A percentile compares a stretch with the other conserved stretches of the same genome.
phyloP scores from a whole-genome alignment of 2,329 filamentous ascomycete species.

The Cryphonectria carpinicola region DNA sequence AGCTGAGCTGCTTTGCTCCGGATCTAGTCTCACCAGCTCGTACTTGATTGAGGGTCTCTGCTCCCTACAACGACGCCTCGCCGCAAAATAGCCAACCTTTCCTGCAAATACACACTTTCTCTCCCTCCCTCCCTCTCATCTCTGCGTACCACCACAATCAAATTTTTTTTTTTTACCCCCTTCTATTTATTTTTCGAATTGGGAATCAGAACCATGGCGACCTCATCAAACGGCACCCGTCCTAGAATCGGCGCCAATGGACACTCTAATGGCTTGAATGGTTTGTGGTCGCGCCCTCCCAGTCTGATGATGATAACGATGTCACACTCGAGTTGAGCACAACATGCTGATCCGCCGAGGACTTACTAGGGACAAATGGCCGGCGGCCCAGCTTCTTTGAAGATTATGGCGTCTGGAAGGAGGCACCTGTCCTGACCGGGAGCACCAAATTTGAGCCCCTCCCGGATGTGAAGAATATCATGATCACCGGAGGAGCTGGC shows the following conservation, averaged over 20 bases:
- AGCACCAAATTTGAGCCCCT: slow-evolving; percentile 72
- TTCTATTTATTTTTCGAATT: neutral
- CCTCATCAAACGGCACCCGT: slow-evolving; percentile 11
- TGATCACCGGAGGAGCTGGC: slow-evolving; percentile 82
- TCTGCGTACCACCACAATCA: neutral
- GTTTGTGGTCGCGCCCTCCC: neutral
- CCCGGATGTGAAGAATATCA: slow-evolving; percentile 74
- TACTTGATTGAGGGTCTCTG: slow-evolving; percentile 23
- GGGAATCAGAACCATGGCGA: slow-evolving; percentile 20
- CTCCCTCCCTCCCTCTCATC: neutral
- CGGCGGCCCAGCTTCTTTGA: slow-evolving; percentile 51
- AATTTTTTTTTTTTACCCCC: neutral
- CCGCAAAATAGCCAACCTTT: neutral
- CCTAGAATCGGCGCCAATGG: slow-evolving; percentile 10
- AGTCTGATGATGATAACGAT: neutral
- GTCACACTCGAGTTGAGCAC: neutral
- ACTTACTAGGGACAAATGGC: slow-evolving; percentile 31
- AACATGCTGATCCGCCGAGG: neutral
- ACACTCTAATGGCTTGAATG: slow-evolving; percentile 20
- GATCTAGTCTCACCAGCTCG: slow-evolving; percentile 4
- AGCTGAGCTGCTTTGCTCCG: neutral
- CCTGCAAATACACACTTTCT: neutral
- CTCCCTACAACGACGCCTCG: slow-evolving; percentile 1
- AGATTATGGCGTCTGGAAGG: slow-evolving; percentile 70
- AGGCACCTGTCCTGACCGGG: slow-evolving; percentile 71